Conservation (phyloP, 495 filamentous ascomycete genomes). For the Usnea hakonensis region DNA sequence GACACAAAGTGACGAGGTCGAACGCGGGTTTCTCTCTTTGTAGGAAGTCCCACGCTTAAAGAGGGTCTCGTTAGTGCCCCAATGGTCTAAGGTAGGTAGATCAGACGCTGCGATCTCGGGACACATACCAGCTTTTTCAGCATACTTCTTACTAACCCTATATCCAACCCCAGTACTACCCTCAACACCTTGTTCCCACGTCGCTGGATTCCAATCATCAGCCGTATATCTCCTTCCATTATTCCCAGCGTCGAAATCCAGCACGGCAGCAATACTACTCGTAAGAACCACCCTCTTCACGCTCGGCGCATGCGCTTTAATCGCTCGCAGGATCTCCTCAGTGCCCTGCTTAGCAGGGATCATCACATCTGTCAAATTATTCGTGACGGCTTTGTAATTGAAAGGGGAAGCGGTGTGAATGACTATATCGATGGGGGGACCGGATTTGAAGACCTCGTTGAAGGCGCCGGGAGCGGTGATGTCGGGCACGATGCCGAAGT, state of each 20-base stretch:
- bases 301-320: not conserved
- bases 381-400: not conserved
- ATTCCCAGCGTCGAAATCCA: not conserved
- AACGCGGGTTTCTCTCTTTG: not conserved
- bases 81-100: no score
- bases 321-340: not conserved
- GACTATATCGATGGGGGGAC: not conserved
- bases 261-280: not conserved
- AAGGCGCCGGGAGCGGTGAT: not conserved
- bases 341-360: not conserved
- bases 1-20: not conserved
- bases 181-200: not conserved
- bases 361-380: not conserved
- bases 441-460: not conserved
- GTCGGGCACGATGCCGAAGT: slow-evolving; percentile 1
- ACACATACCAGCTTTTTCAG: not conserved
- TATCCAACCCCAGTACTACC: not conserved
- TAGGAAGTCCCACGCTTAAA: not conserved
- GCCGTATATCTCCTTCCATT: not conserved
- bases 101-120: not conserved
- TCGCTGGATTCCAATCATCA: not conserved
- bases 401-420: not conserved
- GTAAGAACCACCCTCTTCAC: slow-evolving; percentile 1
- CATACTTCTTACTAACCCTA: not conserved
- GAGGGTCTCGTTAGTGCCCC: no score